phyloP scores from a whole-genome alignment of 371 early-diverging fungal species.

The Haplosporangium sp. region DNA sequence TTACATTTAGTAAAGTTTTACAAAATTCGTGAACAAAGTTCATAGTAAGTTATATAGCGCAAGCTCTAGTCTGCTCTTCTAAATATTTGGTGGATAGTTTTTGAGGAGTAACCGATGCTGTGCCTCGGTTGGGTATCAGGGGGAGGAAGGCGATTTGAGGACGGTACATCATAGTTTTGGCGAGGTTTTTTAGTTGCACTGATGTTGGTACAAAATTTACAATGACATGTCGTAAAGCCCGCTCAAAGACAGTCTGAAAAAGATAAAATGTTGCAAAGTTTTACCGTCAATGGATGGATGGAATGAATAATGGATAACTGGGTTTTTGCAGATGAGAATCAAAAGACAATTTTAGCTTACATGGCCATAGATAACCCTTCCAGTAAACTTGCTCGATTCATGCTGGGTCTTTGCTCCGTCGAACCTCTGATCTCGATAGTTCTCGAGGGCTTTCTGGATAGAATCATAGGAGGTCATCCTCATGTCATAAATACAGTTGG shows the following conservation, averaged over 20 bases:
- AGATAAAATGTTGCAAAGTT: too few relatives aligned
- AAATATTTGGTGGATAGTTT: not conserved
- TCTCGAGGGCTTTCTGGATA: not conserved
- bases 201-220: too few relatives aligned
- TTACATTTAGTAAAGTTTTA: too few relatives aligned
- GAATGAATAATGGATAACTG: too few relatives aligned
- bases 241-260: too few relatives aligned
- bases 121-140: not conserved
- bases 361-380: not conserved
- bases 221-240: too few relatives aligned
- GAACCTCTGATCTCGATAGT: not conserved
- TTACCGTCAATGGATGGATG: too few relatives aligned
- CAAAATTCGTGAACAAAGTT: too few relatives aligned
- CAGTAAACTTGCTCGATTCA: not conserved
- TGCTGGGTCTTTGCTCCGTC: not conserved
- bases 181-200: too few relatives aligned
- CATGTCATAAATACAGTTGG: not conserved
- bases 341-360: not conserved
- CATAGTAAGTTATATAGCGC: too few relatives aligned
- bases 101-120: not conserved
- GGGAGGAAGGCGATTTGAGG: slow-evolving; percentile 1
- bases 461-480: not conserved
- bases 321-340: too few relatives aligned
- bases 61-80: not conserved
- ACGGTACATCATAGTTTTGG: not conserved